Base-by-base conservation (phyloP, 2,329 filamentous ascomycete species). In the Penicillium brasilianum region DNA sequence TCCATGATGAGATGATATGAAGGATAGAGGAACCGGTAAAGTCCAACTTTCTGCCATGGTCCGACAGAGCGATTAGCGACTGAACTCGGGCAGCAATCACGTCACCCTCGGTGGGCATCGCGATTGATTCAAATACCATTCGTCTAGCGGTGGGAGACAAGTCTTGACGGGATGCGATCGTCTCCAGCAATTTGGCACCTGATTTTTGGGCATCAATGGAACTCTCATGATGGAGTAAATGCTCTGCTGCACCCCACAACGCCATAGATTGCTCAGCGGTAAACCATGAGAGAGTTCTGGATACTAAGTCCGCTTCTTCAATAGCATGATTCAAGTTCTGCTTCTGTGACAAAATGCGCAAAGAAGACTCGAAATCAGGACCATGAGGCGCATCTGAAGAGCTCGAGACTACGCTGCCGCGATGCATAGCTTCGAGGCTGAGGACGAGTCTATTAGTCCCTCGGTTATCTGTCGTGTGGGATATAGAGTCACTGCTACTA, bases 31-130 rank as follows among this genome's bases (percentile, higher is more conserved):
- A 71, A 34, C 71, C 69, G 30, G 76, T 70, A 63, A 78, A 79
- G 34, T 80, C 78, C 44, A 79, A 60, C 59, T 78, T 79, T 49
- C 77, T 73, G 49, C 77, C 77, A 69, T 80, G 77, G 53, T 80
- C 77, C n/a, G 77, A 77, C 41, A 80, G 66, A 6, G 71, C 69
- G 34, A 79, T 75, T 58, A 80, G 71, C 1, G 78, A 71, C 50
- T 77, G 75, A 14, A 79, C 72, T 4, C 75, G 75, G 13, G 74
- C 66, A 18, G 77, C 72, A 51, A 80, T 73, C 39, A 77, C 71
- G 55, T 80, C 77, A 14, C 73, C 65, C 16, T 72, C 70, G 1
- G 74, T 73, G 8, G 73, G 67, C 11, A 64, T 66, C 6, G 74
- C 72, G 59, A 80, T 76, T 4, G 71, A 72, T 55, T 76, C 72